A percentile compares a stretch with the other conserved stretches of the same genome.
Conservation (phyloP, 441 rosid genomes). For the Syzygium syzygioides region DNA sequence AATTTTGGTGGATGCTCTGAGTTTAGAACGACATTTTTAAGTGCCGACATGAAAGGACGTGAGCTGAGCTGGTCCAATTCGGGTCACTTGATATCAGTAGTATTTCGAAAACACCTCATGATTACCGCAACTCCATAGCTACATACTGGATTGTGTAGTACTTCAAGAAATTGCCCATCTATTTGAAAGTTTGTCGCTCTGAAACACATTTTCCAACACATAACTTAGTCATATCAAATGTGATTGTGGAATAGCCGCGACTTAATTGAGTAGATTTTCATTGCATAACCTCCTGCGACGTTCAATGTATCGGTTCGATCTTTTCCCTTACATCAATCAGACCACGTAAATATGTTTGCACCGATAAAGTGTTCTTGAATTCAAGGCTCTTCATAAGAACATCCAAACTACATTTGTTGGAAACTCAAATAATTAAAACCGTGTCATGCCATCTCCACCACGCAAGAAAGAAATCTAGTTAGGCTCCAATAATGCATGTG, state of each 20-base stretch:
- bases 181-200: not conserved
- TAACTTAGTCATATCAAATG: not conserved
- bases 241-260: not conserved
- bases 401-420: not conserved
- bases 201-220: not conserved
- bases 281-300: not conserved
- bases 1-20: not conserved
- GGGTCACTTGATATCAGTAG: not conserved
- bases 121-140: not conserved
- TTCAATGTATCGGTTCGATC: rapidly evolving
- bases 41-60: not conserved
- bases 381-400: not conserved
- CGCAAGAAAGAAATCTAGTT: not conserved
- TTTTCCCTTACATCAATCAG: not conserved
- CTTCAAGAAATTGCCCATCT: not conserved
- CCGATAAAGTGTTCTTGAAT: not conserved
- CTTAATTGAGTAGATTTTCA: not conserved
- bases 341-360: rapidly evolving
- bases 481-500: not conserved
- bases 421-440: not conserved
- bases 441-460: not conserved
- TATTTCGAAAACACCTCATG: not conserved
- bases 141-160: not conserved
- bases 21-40: not conserved
- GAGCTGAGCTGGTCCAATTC: not conserved